These are phyloP conservation scores for Syzygium malaccense DNA, from an alignment of 441 rosid species.

Conservation along the genomic window DNA sequence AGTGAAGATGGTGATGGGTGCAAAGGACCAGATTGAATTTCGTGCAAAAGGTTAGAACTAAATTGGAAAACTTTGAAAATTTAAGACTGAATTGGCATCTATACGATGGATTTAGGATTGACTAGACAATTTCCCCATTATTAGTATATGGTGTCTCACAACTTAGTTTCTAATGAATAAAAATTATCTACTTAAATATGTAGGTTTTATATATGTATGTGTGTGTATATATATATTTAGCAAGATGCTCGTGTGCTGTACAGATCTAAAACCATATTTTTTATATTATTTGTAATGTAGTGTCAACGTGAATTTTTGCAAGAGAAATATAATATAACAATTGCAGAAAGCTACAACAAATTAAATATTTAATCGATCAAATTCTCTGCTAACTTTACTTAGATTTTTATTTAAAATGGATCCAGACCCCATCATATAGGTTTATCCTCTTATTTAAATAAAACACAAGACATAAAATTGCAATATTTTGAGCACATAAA, in stretches of 20 bases:
- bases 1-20: background rate
- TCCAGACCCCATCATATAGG: background rate
- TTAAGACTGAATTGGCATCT: background rate
- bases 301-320: background rate
- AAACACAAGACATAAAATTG: background rate
- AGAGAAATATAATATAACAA: background rate
- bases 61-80: background rate
- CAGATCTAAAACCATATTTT: background rate
- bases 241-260: background rate
- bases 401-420: background rate
- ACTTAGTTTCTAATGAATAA: background rate
- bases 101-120: background rate
- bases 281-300: background rate
- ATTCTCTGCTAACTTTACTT: background rate
- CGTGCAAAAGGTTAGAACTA: rapidly evolving
- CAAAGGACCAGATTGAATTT: background rate
- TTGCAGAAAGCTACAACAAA: background rate
- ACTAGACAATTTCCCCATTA: background rate
- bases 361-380: background rate
- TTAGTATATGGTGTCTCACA: background rate
- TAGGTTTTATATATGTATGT: background rate
- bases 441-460: background rate
- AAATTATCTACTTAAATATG: background rate
- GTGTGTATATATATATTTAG: background rate
- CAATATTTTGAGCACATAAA: background rate